Evolutionary conservation across 208 protist species (phyloP).

Genomic region (Leishmania aethiopica): DNA sequence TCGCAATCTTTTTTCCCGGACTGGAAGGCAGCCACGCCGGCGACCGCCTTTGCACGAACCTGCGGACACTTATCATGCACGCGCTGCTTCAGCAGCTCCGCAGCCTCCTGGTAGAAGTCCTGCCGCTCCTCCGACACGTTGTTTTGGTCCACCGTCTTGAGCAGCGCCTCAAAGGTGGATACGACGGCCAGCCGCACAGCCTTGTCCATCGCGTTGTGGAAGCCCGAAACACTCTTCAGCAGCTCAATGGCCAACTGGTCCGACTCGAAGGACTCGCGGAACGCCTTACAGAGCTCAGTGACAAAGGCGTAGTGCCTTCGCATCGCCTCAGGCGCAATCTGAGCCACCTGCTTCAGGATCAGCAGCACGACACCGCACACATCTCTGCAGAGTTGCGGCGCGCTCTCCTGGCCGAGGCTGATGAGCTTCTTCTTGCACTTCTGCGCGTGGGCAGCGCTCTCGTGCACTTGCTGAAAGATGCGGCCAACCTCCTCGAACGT

Average conservation of each 20-base stretch:
- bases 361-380: conserved; percentile 69
- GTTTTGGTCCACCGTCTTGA: conserved; percentile 80
- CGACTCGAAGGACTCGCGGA: conserved; percentile 50
- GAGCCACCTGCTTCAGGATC: conserved; percentile 71
- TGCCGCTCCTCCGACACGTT: conserved; percentile 81
- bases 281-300: conserved; percentile 61
- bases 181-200: conserved; percentile 81
- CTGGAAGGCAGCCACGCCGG: conserved; percentile 78
- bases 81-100: conserved; percentile 81
- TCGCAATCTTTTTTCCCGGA: conserved; percentile 84
- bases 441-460: conserved; percentile 73
- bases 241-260: conserved; percentile 72
- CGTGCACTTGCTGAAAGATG: conserved; percentile 84
- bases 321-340: conserved; percentile 72
- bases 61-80: conserved; percentile 77
- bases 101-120: conserved; percentile 81
- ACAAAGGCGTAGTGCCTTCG: conserved; percentile 84
- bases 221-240: conserved; percentile 53
- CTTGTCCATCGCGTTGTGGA: conserved; percentile 88
- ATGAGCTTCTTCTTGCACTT: conserved; percentile 66
- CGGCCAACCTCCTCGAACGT: conserved; percentile 43
- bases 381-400: conserved; percentile 24
- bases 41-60: conserved; percentile 72
- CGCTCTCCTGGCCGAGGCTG: conserved; percentile 4
- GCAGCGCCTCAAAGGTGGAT: conserved; percentile 63